phyloP scores from a whole-genome alignment of 2,329 filamentous ascomycete species.

The Aschersonia sp. region DNA sequence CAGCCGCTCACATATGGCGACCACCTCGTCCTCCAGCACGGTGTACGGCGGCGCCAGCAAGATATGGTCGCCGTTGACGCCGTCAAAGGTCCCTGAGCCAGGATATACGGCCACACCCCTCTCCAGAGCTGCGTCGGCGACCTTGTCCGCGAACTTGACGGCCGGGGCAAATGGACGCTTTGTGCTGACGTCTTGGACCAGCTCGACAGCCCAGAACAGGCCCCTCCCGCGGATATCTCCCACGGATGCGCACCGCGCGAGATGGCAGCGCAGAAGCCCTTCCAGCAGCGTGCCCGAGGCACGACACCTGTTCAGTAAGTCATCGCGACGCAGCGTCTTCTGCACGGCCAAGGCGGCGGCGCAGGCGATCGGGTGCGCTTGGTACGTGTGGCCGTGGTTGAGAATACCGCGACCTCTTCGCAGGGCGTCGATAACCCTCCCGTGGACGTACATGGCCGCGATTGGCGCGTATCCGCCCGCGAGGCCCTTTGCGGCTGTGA shows the following conservation, averaged over 20 bases:
- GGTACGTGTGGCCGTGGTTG: slow-evolving; percentile 12
- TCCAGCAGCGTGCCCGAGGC: slow-evolving; percentile 36
- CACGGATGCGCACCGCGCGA: slow-evolving; percentile 32
- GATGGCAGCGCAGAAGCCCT: slow-evolving; percentile 22
- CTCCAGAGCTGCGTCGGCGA: slow-evolving; percentile 15
- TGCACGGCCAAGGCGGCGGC: slow-evolving; percentile 11
- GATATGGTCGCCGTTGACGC: slow-evolving; percentile 20
- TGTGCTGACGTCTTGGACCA: slow-evolving; percentile 22
- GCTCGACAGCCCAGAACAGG: slow-evolving; percentile 32
- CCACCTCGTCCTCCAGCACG: slow-evolving; percentile 13
- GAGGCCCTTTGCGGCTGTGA: slow-evolving; percentile 52
- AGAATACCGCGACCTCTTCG: slow-evolving; percentile 2
- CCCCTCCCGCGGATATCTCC: slow-evolving; percentile 48
- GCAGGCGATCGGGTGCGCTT: slow-evolving; percentile 11
- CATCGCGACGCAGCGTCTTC: slow-evolving; percentile 38
- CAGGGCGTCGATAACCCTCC: slow-evolving; percentile 2
- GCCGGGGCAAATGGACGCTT: slow-evolving; percentile 20
- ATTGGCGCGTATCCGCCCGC: slow-evolving; percentile 41
- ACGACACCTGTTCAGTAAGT: slow-evolving; percentile 42
- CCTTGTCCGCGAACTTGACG: slow-evolving; percentile 11
- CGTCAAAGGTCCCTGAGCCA: slow-evolving; percentile 43
- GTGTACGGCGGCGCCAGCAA: slow-evolving; percentile 57
- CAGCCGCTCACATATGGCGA: background rate
- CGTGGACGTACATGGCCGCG: slow-evolving; percentile 1
- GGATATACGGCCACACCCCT: slow-evolving; percentile 40